Conservation (phyloP, 176 grass and related monocot species). For the Lolium rigidum region DNA sequence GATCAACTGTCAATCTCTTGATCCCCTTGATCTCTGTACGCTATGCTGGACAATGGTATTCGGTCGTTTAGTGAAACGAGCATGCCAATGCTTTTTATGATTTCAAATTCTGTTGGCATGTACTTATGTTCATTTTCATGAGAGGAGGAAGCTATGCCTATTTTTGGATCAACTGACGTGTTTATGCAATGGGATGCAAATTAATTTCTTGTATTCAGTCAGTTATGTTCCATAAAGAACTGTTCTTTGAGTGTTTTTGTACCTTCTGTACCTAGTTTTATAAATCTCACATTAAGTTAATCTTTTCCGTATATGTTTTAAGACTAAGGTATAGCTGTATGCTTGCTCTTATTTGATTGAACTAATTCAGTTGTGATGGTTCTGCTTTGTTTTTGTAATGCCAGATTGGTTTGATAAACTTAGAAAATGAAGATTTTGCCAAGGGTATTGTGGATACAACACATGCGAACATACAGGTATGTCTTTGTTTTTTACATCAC, state of each 20-base stretch:
- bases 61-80: not conserved
- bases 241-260: not conserved
- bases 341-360: conserved; percentile 32
- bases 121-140: conserved; percentile 32
- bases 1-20: not conserved
- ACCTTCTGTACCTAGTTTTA: conserved; percentile 22
- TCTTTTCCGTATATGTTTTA: conserved; percentile 1
- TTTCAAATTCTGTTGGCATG: conserved; percentile 6
- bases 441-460: conserved; percentile 78
- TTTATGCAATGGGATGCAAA: not conserved
- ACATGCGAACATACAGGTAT: conserved; percentile 70
- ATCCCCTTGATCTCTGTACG: not conserved
- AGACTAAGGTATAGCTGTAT: conserved; percentile 19
- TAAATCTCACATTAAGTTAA: not conserved
- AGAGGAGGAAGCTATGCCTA: not conserved
- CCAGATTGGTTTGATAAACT: conserved; percentile 95
- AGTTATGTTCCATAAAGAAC: conserved; percentile 33
- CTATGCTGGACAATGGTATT: conserved; percentile 12
- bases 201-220: not conserved
- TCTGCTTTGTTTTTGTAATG: conserved; percentile 28
- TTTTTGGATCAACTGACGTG: conserved; percentile 17
- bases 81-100: not conserved
- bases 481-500: conserved; percentile 21
- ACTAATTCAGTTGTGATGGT: conserved; percentile 24
- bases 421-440: conserved; percentile 91